Percentiles rank a stretch among this genome's conserved stretches.
Evolutionary conservation across 2,329 filamentous ascomycete genomes (phyloP).

Genomic region (Sporothrix variecibatus): DNA sequence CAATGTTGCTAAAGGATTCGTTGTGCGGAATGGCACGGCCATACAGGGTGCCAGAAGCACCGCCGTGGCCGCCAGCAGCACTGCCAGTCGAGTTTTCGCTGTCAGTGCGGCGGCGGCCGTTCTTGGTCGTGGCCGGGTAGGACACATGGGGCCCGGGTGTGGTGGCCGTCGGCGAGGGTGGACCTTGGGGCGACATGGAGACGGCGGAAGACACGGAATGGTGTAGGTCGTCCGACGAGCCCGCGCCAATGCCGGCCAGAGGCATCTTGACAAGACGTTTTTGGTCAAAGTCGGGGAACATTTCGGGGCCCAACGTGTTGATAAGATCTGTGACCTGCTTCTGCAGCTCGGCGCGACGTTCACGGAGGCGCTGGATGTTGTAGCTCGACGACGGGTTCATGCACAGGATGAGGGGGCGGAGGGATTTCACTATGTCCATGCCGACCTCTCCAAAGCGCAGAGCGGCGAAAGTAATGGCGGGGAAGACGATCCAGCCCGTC

Average conservation of each 20-base stretch:
- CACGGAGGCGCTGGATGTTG: conserved; percentile 76
- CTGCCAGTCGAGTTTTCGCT: conserved; percentile 50
- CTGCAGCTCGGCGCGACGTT: conserved; percentile 71
- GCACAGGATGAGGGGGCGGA: conserved; percentile 82
- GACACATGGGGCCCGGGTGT: not conserved
- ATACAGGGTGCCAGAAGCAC: conserved; percentile 55
- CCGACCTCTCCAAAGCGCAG: conserved; percentile 96
- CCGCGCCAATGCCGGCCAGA: conserved; percentile 41
- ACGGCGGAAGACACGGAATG: not conserved
- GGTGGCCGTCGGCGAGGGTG: not conserved
- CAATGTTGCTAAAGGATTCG: conserved; percentile 91
- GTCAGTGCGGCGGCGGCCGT: conserved; percentile 43
- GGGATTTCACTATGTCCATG: conserved; percentile 96
- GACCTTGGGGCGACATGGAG: conserved; percentile 10
- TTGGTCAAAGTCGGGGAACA: conserved; percentile 94
- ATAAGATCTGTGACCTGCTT: conserved; percentile 86
- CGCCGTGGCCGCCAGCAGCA: conserved; percentile 38
- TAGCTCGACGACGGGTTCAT: conserved; percentile 83
- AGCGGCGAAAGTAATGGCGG: conserved; percentile 86
- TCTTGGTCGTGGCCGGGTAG: conserved; percentile 24
- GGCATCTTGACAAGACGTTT: conserved; percentile 67
- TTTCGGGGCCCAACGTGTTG: conserved; percentile 91
- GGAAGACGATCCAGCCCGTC: conserved; percentile 77
- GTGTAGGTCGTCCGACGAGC: conserved; percentile 29
- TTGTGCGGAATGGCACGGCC: conserved; percentile 70